Base-by-base conservation (phyloP, 2,329 filamentous ascomycete genomes). In the Sphaerulina musiva region DNA sequence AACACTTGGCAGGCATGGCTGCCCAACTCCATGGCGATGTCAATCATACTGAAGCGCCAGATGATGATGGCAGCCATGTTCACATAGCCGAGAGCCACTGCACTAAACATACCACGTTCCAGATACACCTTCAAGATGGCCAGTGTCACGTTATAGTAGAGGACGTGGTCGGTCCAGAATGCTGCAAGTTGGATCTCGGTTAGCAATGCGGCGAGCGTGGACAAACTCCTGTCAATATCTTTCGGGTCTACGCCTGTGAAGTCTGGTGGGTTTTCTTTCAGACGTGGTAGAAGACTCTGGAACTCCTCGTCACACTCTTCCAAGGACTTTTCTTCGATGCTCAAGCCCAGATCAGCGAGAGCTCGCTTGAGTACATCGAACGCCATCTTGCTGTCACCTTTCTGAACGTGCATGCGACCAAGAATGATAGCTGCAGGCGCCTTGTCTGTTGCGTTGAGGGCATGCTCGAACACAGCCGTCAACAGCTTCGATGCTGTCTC, bases 301-400 rank as follows among this genome's bases (percentile, higher is more conserved):
- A 93, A 95, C 51, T 85, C 82, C 14, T 74, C 73, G 66, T 96
- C 91, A 64, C 89, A 95, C 62, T 86, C 81, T 61, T 91, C 83
- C 68, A 84, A 90, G 1, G 84, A 84, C 2, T 82, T 74, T 1
- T 83, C 76, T 34, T 84, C 80, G 10, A 93, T 74, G 9, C 79
- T 70, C 12, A 91, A 78, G 2, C 82, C 86, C 10, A 95, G 77
- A 10, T 84, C 84, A 29, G 72, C 74, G 12, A 96, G 73, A 58
- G 87, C 90, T 44, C 83, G 79, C 64, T 85, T 85, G 23, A 96
- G 74, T 1, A 82, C 81, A 32, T 78, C 72, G 62, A 95, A 82
- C 0, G 90, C 87, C 4, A 79, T 79, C 20, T 77, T 72, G 29
- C 84, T 82, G 59, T 95, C 82, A 1, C 90, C 89, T 51, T 80